phyloP scores from a whole-genome alignment of 139 green algal species.

The Chloropicon primus region DNA sequence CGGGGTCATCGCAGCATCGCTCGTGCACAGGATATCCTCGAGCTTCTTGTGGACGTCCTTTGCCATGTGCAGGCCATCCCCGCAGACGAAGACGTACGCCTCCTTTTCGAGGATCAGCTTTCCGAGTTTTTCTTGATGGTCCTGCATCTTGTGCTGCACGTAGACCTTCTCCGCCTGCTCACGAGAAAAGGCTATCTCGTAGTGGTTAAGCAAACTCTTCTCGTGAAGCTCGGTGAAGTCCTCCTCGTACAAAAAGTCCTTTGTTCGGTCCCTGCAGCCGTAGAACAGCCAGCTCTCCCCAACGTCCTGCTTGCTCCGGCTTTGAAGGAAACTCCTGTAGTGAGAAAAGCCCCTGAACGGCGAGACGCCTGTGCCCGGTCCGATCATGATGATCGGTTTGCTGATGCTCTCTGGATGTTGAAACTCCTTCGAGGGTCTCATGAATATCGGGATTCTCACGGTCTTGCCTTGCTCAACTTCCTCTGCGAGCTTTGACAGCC shows the following conservation, averaged over 20 bases:
- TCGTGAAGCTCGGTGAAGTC: background rate
- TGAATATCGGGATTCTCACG: slow-evolving; percentile 21
- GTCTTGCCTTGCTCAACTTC: slow-evolving; percentile 5
- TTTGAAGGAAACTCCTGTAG: slow-evolving; percentile 19
- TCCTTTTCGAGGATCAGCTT: slow-evolving; percentile 38
- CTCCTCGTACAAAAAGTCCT: slow-evolving; percentile 74
- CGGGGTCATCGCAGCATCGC: background rate
- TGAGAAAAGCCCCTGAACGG: slow-evolving; percentile 74
- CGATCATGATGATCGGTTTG: slow-evolving; percentile 70
- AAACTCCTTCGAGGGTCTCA: slow-evolving; percentile 37
- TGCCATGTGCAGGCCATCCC: slow-evolving; percentile 90
- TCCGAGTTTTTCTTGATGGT: slow-evolving; percentile 44
- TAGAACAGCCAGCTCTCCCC: slow-evolving; percentile 66
- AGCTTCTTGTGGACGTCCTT: slow-evolving; percentile 81
- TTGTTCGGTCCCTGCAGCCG: slow-evolving; percentile 51
- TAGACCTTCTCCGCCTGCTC: slow-evolving; percentile 56
- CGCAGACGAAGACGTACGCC: slow-evolving; percentile 84
- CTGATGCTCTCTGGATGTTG: slow-evolving; percentile 32
- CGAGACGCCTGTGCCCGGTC: slow-evolving; percentile 60
- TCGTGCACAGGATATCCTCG: slow-evolving; percentile 29
- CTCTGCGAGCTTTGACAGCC: slow-evolving; percentile 36
- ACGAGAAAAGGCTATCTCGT: slow-evolving; percentile 1
- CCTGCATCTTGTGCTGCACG: slow-evolving; percentile 74
- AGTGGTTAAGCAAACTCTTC: background rate
- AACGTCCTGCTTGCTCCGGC: background rate